A percentile compares a stretch with the other conserved stretches of the same genome.
Conservation (phyloP, 208 protist genomes). For the Leishmania tarentolae region DNA sequence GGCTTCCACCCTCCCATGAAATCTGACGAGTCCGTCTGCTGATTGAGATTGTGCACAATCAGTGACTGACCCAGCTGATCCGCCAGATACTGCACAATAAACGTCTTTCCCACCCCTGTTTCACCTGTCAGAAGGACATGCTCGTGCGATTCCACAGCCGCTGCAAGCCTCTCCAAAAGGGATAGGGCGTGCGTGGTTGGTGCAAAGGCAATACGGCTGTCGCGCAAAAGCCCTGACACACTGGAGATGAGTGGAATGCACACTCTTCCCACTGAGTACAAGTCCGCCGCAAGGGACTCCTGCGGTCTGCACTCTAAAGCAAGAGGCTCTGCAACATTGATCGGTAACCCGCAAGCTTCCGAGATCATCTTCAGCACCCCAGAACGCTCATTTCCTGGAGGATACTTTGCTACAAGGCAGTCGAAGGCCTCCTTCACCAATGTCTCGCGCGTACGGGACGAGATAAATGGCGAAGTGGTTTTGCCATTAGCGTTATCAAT, state of each 20-base stretch:
- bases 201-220: constrained; percentile 92
- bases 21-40: constrained; percentile 99
- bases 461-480: constrained; percentile 49
- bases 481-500: constrained; percentile 24
- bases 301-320: constrained; percentile 70
- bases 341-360: constrained; percentile 58
- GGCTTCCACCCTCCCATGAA: constrained; percentile 99
- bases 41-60: constrained; percentile 98
- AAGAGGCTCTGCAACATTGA: constrained; percentile 66
- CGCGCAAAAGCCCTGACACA: constrained; percentile 33
- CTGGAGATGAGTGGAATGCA: constrained; percentile 49
- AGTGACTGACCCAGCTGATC: constrained; percentile 92
- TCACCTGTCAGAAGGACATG: constrained; percentile 98
- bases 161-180: constrained; percentile 95
- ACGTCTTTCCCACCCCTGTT: constrained; percentile 97
- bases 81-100: constrained; percentile 92
- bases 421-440: constrained; percentile 95
- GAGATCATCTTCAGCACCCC: constrained; percentile 45
- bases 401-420: constrained; percentile 81
- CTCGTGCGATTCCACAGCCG: constrained; percentile 92
- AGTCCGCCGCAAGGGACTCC: constrained; percentile 44
- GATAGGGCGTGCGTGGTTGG: constrained; percentile 93
- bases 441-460: constrained; percentile 81
- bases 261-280: constrained; percentile 68
- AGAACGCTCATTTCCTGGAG: constrained; percentile 52